Evolutionary conservation across 805 yeast genomes (phyloP), one percentile per base, ranked within the genome.

Genomic region (Wickerhamiella azymoides): DNA sequence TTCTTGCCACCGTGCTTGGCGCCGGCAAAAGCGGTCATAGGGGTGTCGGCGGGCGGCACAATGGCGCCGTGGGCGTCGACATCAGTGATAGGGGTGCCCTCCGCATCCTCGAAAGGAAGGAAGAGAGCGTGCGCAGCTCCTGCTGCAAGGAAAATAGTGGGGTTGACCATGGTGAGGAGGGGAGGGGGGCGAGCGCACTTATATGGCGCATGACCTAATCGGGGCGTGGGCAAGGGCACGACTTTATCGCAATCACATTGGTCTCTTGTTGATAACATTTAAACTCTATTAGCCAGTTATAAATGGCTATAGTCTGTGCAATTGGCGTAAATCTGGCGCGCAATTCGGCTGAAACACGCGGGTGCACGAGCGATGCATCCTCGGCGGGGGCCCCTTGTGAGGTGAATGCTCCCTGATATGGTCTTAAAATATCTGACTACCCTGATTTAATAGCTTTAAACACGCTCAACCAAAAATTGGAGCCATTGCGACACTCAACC

Each of bases 101-200:
- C 44, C 11, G 43, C 35, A 33, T 30, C 52, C 39, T 42, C 54
- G 36, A 54, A 57, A 38, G 59, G 59, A 18, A 54, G 48, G 42
- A 47, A 56, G 33, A 56, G 51, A 8, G 58, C 59, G 10, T 51
- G 36, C 13, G 52, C 54, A 28, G 51, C 37, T 14, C 47, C 48
- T 13, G 49, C 49, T 33, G 55, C 54, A 25, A 56, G 47, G 14
- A 54, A 36, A 32, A 50, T n/a, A n/a, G 52, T 14, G 16, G 52
- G 45, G 47, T 44, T 52, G 47, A 56, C 59, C 59, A 56, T 56
- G 36, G 32, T 39, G 17, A 19, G 19, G 33, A 25, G 11, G 16
- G 36, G n/a, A 17, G 14, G 40, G 32, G 19, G 39, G 46, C 28
- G 18, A 39, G 18, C 27, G 26, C 32, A 11, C 10, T 28, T 40